Percentiles rank a stretch among this genome's conserved stretches.
These are phyloP conservation scores for Diaporthe longicolla DNA, from an alignment of 2,329 filamentous ascomycete genomes.

Conservation along the genomic window DNA sequence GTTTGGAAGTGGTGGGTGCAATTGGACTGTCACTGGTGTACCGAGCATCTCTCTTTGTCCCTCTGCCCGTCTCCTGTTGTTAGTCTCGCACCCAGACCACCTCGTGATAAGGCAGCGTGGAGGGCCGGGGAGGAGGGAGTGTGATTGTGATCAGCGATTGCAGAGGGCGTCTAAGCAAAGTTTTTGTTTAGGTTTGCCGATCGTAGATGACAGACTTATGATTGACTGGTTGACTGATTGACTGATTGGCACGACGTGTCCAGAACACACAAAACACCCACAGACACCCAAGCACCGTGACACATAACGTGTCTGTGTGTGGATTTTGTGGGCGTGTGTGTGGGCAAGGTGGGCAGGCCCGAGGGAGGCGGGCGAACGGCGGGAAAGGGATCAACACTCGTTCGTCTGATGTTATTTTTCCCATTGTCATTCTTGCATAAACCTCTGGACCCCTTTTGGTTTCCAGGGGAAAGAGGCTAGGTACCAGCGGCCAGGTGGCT, in stretches of 20 bases:
- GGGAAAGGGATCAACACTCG: slow-evolving; percentile 19
- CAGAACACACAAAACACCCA: not conserved
- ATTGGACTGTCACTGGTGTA: not conserved
- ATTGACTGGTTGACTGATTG: slow-evolving; percentile 14
- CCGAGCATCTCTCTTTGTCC: not conserved
- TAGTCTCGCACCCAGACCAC: slow-evolving; percentile 22
- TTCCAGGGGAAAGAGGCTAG: slow-evolving; percentile 15
- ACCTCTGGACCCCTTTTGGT: slow-evolving; percentile 6
- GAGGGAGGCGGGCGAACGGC: not conserved
- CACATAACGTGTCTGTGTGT: not conserved
- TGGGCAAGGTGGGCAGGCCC: not conserved
- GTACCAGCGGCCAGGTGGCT: not conserved
- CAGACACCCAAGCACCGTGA: not conserved
- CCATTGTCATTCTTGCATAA: slow-evolving; percentile 20
- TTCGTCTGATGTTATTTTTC: slow-evolving; percentile 27
- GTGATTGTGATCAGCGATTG: slow-evolving; percentile 39
- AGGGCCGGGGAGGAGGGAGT: not conserved
- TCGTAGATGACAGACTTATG: slow-evolving; percentile 24
- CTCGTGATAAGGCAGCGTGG: slow-evolving; percentile 29
- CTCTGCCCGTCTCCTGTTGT: not conserved
- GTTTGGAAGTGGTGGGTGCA: slow-evolving; percentile 7
- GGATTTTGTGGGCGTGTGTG: not conserved
- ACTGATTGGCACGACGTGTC: slow-evolving; percentile 14
- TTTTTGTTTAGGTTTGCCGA: slow-evolving; percentile 34
- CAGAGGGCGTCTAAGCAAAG: slow-evolving; percentile 33